Base-by-base conservation (phyloP, 179 eudicot genomes). In the Beta lomatogona region DNA sequence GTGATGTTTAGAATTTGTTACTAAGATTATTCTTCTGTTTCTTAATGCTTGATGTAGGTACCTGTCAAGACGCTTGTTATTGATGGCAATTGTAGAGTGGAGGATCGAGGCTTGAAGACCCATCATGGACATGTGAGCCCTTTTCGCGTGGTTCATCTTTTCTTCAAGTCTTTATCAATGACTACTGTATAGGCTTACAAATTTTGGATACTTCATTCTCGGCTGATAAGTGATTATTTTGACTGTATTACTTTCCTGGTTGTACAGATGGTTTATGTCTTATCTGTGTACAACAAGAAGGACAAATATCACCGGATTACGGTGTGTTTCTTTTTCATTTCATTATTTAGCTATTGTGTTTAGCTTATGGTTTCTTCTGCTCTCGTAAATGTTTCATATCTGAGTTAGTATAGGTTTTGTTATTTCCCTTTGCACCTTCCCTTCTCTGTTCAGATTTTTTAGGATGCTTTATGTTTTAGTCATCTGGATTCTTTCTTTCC, bases 41-140 rank as follows among this genome's bases (percentile, higher is more conserved):
- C 58, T 52, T 28, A 75, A 59, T 78, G 55, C 50, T 57, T 64
- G 48, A 28, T 76, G 55, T 81, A 97, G 98, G 98, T 92, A 71
- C 99, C 99, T n/a, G 88, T 94, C 81, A 93, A 94, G 91, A 93
- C 97, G 60, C 91, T 97, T 81, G 93, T 95, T 75, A 92, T 97
- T 76, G 99, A 97, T 88, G 99, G 99, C 75, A 97, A 95, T 86
- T 97, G 99, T 83, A 89, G 99, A 82, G 99, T 97, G 88, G 99
- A 97, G 92, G 99, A 97, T 74, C 88, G 95, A 83, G 99, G 99
- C 78, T 85, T 97, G 91, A 97, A 97, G 91, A 94, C 97, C 36
- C 98, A 94, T 80, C 93, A 97, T 88, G 99, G 99, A 87, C 98
- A 97, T 92, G 98, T 97, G 89, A 91, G 96, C 68, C 57, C 65